Conservation (phyloP, 768 basidiomycete genomes). For the Hericium coralloides region DNA sequence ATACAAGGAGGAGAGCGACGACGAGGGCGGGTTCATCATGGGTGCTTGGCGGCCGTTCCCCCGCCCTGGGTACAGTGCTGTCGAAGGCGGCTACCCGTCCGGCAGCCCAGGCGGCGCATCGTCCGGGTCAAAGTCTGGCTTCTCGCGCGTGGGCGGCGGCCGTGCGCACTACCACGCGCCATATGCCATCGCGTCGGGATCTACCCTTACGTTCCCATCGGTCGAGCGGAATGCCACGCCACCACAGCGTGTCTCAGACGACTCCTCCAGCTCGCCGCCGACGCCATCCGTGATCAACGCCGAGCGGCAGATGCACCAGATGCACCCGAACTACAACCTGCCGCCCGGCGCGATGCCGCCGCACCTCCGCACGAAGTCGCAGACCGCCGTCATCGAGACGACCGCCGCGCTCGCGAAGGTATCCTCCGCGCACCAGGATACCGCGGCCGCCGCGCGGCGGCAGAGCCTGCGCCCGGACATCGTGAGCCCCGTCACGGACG, state of each 20-base stretch:
- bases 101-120: constrained; percentile 17
- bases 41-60: constrained; percentile 85
- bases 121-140: constrained; percentile 43
- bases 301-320: constrained; percentile 3
- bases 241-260: constrained; percentile 1
- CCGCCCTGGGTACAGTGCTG: constrained; percentile 38
- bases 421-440: background rate
- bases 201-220: constrained; percentile 48
- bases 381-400: constrained; percentile 78
- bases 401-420: constrained; percentile 18
- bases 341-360: constrained; percentile 64
- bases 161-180: constrained; percentile 79
- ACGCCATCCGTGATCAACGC: constrained; percentile 14
- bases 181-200: constrained; percentile 56
- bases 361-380: constrained; percentile 70
- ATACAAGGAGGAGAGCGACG: constrained; percentile 72
- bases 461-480: constrained; percentile 10
- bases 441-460: constrained; percentile 1
- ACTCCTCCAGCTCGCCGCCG: constrained; percentile 9
- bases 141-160: constrained; percentile 83
- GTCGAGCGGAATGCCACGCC: constrained; percentile 31
- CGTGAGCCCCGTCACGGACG: constrained; percentile 9
- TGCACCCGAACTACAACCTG: constrained; percentile 22
- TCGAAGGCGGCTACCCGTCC: constrained; percentile 28
- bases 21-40: constrained; percentile 83